phyloP scores from a whole-genome alignment of 768 basidiomycete species.

The Suillus bovinus region DNA sequence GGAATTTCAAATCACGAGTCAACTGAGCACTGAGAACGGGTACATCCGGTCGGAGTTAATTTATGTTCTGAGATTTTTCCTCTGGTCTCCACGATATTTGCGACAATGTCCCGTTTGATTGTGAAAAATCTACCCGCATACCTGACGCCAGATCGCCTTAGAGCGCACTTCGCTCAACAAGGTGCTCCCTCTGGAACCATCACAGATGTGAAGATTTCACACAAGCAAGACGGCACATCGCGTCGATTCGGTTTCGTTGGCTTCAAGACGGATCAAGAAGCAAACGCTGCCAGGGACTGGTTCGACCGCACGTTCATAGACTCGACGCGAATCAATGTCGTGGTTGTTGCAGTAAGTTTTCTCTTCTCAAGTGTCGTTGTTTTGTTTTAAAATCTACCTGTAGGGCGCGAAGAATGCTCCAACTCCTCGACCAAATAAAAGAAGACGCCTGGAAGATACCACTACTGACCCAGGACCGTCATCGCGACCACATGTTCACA shows the following conservation, averaged over 20 bases:
- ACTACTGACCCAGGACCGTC: background rate
- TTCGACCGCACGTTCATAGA: slow-evolving; percentile 85
- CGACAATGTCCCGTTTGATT: slow-evolving; percentile 76
- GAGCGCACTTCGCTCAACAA: slow-evolving; percentile 65
- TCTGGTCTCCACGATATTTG: background rate
- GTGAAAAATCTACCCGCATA: slow-evolving; percentile 79
- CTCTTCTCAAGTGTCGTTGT: slow-evolving; percentile 7
- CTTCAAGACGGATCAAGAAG: slow-evolving; percentile 80
- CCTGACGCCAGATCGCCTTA: slow-evolving; percentile 61
- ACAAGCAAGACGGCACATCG: slow-evolving; percentile 74
- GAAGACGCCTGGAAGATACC: slow-evolving; percentile 44
- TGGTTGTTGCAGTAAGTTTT: slow-evolving; percentile 68
- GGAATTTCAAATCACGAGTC: too few relatives aligned
- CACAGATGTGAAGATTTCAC: slow-evolving; percentile 85
- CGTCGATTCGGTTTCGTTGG: slow-evolving; percentile 93
- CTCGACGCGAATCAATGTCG: slow-evolving; percentile 73
- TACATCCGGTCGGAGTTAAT: background rate
- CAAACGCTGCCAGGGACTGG: slow-evolving; percentile 73
- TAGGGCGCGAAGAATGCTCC: slow-evolving; percentile 74
- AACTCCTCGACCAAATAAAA: slow-evolving; percentile 67
- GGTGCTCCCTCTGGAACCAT: slow-evolving; percentile 64
- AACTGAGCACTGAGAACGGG: background rate
- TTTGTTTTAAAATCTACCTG: slow-evolving; percentile 8
- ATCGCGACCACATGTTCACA: slow-evolving; percentile 8
- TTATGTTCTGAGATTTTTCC: background rate